Conservation (phyloP, 257 asterid species). For the Gentiana dahurica region DNA sequence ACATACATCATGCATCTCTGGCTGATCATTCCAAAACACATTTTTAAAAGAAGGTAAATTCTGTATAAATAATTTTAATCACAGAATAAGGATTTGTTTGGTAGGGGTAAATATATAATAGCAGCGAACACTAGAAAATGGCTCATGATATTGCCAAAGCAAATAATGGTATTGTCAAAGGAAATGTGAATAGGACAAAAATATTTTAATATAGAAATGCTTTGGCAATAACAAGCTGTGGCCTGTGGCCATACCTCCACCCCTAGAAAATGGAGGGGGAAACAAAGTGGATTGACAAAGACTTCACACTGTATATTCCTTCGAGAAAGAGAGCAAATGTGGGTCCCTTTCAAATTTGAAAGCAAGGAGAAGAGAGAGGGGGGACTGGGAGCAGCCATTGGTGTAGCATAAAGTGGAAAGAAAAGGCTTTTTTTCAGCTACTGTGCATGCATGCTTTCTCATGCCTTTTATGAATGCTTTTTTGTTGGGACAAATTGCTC, state of each 20-base stretch:
- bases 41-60: no score
- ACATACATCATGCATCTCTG: no score
- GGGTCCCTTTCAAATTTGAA: slow-evolving; percentile 17
- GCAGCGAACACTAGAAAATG: slow-evolving; percentile 21
- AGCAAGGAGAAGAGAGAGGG: slow-evolving; percentile 10
- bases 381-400: slow-evolving; percentile 12
- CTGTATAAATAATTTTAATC: background rate
- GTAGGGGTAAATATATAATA: slow-evolving; percentile 3
- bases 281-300: slow-evolving; percentile 42
- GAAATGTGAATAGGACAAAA: no score
- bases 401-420: slow-evolving; percentile 27
- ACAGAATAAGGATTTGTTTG: background rate
- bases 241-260: no score
- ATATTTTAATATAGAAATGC: no score
- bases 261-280: no score
- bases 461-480: slow-evolving; percentile 3
- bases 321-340: slow-evolving; percentile 39
- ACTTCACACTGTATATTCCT: slow-evolving; percentile 72
- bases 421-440: slow-evolving; percentile 29
- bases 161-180: background rate
- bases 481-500: no score
- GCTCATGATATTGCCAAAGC: slow-evolving; percentile 3
- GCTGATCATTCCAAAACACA: no score
- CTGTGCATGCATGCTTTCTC: slow-evolving; percentile 1
- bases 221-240: no score